Evolutionary conservation across 345 rosid species (phyloP).

Genomic region (Noccaea caerulescens): DNA sequence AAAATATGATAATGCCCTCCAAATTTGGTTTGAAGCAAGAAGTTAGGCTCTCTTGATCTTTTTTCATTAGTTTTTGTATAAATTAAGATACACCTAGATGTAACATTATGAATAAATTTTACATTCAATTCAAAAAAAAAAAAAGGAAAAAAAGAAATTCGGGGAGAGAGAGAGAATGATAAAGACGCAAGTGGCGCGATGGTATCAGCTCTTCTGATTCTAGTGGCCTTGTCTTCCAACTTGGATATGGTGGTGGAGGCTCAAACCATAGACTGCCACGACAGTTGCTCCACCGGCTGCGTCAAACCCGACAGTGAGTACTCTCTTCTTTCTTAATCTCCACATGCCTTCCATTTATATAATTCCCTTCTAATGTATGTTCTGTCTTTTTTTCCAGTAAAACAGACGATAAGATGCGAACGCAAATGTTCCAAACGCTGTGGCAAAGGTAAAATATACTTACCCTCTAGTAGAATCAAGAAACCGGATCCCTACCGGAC

Average conservation of each 20-base stretch:
- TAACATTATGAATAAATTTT: no score
- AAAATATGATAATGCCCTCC: no score
- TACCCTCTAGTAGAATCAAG: not conserved
- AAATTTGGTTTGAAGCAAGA: no score
- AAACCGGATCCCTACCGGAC: conserved; percentile 3
- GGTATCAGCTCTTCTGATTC: conserved; percentile 23
- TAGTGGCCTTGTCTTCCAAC: conserved; percentile 14
- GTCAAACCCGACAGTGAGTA: conserved; percentile 45
- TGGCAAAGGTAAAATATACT: conserved; percentile 40
- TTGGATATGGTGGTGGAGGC: conserved; percentile 33
- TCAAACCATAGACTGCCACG: conserved; percentile 47
- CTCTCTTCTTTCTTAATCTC: not conserved
- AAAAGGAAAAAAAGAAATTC: no score
- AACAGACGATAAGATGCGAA: conserved; percentile 47
- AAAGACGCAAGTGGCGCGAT: conserved; percentile 27
- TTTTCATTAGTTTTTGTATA: no score
- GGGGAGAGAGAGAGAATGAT: not conserved
- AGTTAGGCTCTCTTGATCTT: no score
- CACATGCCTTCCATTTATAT: not conserved
- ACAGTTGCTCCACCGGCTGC: conserved; percentile 57
- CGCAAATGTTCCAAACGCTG: conserved; percentile 52
- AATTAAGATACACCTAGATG: no score
- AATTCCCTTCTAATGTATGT: not conserved
- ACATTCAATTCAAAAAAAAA: no score
- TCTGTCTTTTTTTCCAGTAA: conserved; percentile 30